Conservation (phyloP, 83 land plant genomes). For the Thuja plicata region DNA sequence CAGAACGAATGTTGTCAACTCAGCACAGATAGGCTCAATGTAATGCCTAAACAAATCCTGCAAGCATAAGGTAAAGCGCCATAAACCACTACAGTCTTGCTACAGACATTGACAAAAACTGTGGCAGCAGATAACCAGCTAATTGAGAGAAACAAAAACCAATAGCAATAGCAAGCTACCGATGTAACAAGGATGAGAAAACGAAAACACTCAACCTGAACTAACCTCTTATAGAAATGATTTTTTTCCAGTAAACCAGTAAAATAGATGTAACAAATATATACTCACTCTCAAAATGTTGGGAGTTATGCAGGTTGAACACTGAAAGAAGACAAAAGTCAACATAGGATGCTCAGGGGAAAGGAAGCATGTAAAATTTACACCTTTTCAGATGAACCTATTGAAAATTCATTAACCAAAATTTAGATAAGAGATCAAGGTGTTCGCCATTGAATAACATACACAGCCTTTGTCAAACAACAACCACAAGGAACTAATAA, state of each 20-base stretch:
- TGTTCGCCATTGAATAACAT: too few species aligned
- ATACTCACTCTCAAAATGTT: not conserved
- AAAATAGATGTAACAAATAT: not conserved
- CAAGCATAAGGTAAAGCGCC: conserved; percentile 14
- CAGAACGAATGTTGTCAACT: not conserved
- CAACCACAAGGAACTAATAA: not conserved
- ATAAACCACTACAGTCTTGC: conserved; percentile 10
- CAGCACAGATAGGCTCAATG: conserved; percentile 10
- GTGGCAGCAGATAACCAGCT: not conserved
- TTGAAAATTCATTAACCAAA: not conserved
- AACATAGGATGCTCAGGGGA: not conserved
- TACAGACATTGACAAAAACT: conserved; percentile 4
- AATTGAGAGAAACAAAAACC: conserved; percentile 4
- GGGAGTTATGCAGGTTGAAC: not conserved
- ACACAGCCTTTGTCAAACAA: not conserved
- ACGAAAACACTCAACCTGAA: not conserved
- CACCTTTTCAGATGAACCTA: not conserved
- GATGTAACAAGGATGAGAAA: not conserved
- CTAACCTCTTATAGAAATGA: not conserved
- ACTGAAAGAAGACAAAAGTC: not conserved
- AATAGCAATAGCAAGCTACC: not conserved
- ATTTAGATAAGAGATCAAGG: not conserved
- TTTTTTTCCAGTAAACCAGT: not conserved
- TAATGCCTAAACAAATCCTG: conserved; percentile 10
- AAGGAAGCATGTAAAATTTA: not conserved